Base-by-base conservation (phyloP, 1,284 basidiomycete species). In the Kwoniella shivajii region DNA sequence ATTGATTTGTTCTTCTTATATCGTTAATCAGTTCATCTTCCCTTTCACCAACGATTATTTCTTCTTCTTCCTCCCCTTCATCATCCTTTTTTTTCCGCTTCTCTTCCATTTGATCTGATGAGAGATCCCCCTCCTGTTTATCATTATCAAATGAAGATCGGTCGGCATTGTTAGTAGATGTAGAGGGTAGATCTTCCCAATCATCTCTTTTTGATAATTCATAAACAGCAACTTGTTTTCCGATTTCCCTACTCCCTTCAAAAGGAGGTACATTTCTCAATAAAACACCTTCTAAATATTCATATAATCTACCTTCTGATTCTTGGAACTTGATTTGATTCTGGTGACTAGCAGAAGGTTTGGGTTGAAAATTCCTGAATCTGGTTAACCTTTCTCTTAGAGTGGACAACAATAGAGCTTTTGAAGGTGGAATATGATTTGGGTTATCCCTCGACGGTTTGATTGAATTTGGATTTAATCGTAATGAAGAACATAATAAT, bases 401-500 rank as follows among this genome's bases (percentile, higher is more conserved):
- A 11, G 63, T 61, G 7, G 58, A 41, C 6, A 76, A 63, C n/a
- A 79, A 61, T 22, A 61, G 49, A 10, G 71, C 66, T 4, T 69
- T 56, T 9, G 73, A 69, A 0, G 86, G 85, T 0, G 77, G 75
- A 18, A 67, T 56, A 18, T 68, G 66, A 26, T 61, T 47, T 1
- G 60, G 52, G 41, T 66, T 58, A 34, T 50, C 31, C 7, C 60
- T 52, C 14, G 55, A 43, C 6, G 67, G 61, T 6, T 29, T 14
- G 20, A 65, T 39, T 5, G 65, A 61, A 57, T 85, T 85, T 13
- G 73, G 71, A 47, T 78, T 76, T 14, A 86, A 84, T 57, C 87
- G 84, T 6, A 90, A 82, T 71, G 90, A 89, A 0, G 87, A 84
- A 0, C 88, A 88, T 3, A 89, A 80, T 64, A 93, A 88, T 0